Conservation (phyloP, 164 flowering plant genomes). For the Macadamia tetraphylla region DNA sequence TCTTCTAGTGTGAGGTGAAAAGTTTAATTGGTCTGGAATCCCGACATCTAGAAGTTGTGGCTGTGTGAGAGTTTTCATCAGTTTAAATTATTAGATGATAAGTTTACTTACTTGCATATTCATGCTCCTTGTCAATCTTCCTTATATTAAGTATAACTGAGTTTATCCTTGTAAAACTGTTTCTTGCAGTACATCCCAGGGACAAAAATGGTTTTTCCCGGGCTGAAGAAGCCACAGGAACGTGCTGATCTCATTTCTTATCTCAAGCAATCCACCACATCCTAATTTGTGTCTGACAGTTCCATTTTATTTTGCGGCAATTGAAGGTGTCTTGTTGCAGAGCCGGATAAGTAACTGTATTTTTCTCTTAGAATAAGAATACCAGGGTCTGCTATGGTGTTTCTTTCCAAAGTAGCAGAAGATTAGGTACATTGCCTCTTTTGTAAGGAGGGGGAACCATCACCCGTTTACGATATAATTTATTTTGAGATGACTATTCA, state of each 20-base stretch:
- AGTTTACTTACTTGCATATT: too few relatives aligned
- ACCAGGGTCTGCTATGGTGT: not conserved
- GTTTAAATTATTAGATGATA: too few relatives aligned
- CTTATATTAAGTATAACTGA: too few relatives aligned
- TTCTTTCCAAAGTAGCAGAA: not conserved
- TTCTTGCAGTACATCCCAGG: constrained; percentile 51
- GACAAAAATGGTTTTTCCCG: constrained; percentile 62
- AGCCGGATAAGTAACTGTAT: not conserved
- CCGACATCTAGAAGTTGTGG: too few relatives aligned
- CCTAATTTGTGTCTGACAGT: not conserved
- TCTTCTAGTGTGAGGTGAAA: too few relatives aligned
- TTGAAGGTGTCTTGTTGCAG: not conserved
- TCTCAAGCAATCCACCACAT: constrained; percentile 37
- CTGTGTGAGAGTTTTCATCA: too few relatives aligned
- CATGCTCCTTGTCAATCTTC: not conserved
- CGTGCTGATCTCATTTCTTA: constrained; percentile 53
- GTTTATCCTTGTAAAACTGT: not conserved
- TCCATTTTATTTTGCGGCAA: not conserved
- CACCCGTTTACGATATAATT: too few relatives aligned
- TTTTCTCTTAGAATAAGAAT: not conserved
- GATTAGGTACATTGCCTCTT: too few relatives aligned
- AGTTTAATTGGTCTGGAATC: too few relatives aligned
- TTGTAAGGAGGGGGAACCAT: too few relatives aligned
- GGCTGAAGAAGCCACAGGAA: constrained; percentile 54
- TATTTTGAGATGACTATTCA: too few relatives aligned